Base-by-base conservation (phyloP, 2,329 filamentous ascomycete species). In the Rasamsonia emersonii region DNA sequence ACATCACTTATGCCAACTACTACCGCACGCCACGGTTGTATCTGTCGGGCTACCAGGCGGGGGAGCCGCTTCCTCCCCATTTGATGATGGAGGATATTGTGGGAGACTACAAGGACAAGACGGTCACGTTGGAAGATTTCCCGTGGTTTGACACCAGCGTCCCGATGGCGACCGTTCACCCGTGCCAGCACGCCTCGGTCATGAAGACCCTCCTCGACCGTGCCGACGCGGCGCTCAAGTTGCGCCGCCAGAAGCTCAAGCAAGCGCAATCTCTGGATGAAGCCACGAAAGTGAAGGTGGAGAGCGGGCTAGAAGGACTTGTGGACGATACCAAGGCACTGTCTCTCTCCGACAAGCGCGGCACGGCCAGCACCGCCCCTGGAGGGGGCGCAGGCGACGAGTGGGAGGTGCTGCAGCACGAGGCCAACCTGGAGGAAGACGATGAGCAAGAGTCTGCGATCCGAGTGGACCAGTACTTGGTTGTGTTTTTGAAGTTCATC, bases 151-250 rank as follows among this genome's bases (percentile, higher is more conserved):
- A 85, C 43, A 81, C 84, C 52, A 80, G 79, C 47, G 77, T 95
- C 55, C 94, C 95, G 68, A 98, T 95, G 75, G 91, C 89, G 19
- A 91, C 82, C 18, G 84, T 98, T 9, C 91, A 98, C 54, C 91
- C 91, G 3, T 98, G 91, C 74, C 93, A 91, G 57, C 91, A 98
- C 56, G 91, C 91, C 7, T 82, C 82, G 17, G 91, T 98, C 47
- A 98, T 98, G 91, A 98, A 96, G 65, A 85, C 85, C 14, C 75
- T 98, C 4, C 79, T 98, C 23, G 91, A 96, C 60, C 85, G 91
- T 20, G 91, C 91, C 28, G 89, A 98, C 54, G 86, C 86, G 14
- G 89, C 89, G 0, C 71, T 96, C 33, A 93, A 94, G 58, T 74
- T 93, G 33, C 79, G 89, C 14, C 73, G 86, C 26, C 82, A 89